phyloP scores from a whole-genome alignment of 805 yeast genomes.

The Phaffomyces thermotolerans region DNA sequence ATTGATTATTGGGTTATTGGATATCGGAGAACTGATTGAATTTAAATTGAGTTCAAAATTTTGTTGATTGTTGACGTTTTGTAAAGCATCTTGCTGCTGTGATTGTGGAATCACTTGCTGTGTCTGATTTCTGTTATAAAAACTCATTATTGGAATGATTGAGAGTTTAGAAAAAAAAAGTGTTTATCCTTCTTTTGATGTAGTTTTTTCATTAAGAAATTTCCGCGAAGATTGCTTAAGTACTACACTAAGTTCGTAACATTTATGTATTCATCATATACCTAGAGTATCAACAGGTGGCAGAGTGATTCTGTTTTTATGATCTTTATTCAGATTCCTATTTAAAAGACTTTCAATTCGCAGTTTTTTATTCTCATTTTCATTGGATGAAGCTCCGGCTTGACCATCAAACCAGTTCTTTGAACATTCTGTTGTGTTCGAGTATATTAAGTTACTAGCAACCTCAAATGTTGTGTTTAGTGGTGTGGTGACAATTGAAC shows the following conservation, averaged over 20 bases:
- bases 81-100: background rate
- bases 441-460: too few relatives aligned
- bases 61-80: constrained; percentile 4
- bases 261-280: background rate
- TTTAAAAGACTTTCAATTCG: constrained; percentile 18
- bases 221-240: too few relatives aligned
- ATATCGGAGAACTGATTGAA: constrained; percentile 13
- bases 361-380: constrained; percentile 10
- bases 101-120: background rate
- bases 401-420: background rate
- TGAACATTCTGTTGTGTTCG: too few relatives aligned
- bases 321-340: background rate
- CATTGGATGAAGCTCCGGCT: background rate
- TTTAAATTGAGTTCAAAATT: constrained; percentile 9
- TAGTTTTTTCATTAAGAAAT: too few relatives aligned
- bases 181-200: background rate
- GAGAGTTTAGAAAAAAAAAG: too few relatives aligned
- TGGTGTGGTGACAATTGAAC: too few relatives aligned
- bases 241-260: too few relatives aligned
- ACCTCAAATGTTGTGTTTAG: too few relatives aligned
- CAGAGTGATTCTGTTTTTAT: constrained; percentile 7
- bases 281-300: constrained; percentile 21
- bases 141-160: background rate
- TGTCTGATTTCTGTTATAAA: constrained; percentile 1
- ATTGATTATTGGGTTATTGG: constrained; percentile 10